Evolutionary conservation across 2,329 filamentous ascomycete species (phyloP).

Genomic region (Cladosporium sp.): DNA sequence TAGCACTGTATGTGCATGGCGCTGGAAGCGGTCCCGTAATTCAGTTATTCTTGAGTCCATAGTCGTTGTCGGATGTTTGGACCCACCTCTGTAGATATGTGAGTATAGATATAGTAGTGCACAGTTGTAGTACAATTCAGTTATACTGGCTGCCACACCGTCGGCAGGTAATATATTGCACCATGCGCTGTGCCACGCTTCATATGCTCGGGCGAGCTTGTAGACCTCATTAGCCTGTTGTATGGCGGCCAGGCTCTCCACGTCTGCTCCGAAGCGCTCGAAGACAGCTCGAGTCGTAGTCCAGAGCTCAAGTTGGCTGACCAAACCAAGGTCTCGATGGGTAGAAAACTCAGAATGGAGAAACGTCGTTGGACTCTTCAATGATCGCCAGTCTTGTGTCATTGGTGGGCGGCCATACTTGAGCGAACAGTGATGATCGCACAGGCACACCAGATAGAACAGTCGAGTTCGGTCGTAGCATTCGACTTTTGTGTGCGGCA

Average conservation of each 20-base stretch:
- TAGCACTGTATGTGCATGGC: constrained; percentile 26
- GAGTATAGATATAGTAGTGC: constrained; percentile 28
- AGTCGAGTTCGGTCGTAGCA: constrained; percentile 35
- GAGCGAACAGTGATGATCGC: constrained; percentile 38
- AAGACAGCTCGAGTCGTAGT: constrained; percentile 24
- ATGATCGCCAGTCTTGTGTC: constrained; percentile 31
- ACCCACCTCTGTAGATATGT: constrained; percentile 25
- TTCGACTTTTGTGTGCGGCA: constrained; percentile 28
- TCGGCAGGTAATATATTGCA: constrained; percentile 26
- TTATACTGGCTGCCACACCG: constrained; percentile 24
- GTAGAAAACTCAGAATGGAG: constrained; percentile 30
- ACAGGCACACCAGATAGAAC: constrained; percentile 38
- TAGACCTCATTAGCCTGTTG: constrained; percentile 31
- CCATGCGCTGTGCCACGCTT: constrained; percentile 26
- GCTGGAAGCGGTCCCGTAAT: constrained; percentile 24
- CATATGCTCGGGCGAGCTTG: constrained; percentile 24
- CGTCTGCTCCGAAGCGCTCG: constrained; percentile 28
- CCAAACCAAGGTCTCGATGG: constrained; percentile 26
- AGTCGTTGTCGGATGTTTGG: constrained; percentile 17
- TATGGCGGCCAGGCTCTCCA: constrained; percentile 24
- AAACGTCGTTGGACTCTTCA: constrained; percentile 29
- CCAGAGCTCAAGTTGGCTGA: constrained; percentile 28
- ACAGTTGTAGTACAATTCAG: constrained; percentile 27
- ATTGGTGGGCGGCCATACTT: constrained; percentile 36
- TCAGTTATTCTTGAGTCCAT: constrained; percentile 24